Percentiles rank a stretch among this genome's conserved stretches.
These are phyloP conservation scores for Cyberlindnera amylophila DNA, from an alignment of 805 yeast species.

Conservation along the genomic window DNA sequence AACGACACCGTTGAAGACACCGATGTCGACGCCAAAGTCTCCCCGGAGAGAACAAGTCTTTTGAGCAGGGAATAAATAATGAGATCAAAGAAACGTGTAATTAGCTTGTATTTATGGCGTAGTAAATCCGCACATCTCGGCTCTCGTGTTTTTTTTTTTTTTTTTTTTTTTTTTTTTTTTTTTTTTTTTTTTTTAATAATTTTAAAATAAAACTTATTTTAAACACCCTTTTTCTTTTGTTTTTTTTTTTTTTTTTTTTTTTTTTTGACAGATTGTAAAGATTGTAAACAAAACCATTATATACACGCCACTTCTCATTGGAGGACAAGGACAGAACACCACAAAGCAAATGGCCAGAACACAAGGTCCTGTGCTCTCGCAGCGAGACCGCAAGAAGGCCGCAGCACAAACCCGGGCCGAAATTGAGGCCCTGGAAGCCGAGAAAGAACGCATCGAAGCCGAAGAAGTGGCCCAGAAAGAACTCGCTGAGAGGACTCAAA, in stretches of 20 bases:
- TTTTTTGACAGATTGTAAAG: too few species aligned
- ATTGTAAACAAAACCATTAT: too few species aligned
- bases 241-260: not conserved
- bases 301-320: not conserved
- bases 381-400: constrained; percentile 20
- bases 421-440: constrained; percentile 5
- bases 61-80: constrained; percentile 19
- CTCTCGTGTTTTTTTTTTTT: too few species aligned
- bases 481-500: constrained; percentile 1
- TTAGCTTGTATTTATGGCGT: too few species aligned
- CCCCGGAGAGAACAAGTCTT: constrained; percentile 26
- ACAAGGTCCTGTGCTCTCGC: constrained; percentile 20
- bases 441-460: constrained; percentile 1
- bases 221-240: too few species aligned
- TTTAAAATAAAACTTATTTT: too few species aligned
- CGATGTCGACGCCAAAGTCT: constrained; percentile 8
- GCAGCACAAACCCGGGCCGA: constrained; percentile 10
- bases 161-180: too few species aligned
- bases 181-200: too few species aligned
- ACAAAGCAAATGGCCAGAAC: constrained; percentile 10
- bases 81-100: not conserved
- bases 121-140: not conserved
- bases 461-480: constrained; percentile 5
- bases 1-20: constrained; percentile 16
- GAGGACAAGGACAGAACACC: too few species aligned